A percentile compares a stretch with the other conserved stretches of the same genome.
Conservation (phyloP, 495 filamentous ascomycete species). For the Bombardia bombarda region DNA sequence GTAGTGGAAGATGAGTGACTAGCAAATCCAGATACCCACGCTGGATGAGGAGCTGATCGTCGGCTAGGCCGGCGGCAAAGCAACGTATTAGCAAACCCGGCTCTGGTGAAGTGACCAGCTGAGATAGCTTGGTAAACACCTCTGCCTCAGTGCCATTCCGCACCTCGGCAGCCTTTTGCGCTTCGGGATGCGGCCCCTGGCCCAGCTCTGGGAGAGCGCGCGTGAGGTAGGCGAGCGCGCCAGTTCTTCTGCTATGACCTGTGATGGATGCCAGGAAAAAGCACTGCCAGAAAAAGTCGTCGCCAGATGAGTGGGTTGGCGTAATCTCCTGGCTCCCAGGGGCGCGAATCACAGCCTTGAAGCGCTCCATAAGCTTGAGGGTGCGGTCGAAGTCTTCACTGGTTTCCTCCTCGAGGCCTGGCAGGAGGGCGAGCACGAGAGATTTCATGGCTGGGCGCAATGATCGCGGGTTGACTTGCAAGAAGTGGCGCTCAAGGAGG, state of each 20-base stretch:
- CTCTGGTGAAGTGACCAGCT: slow-evolving; percentile 82
- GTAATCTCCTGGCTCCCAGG: slow-evolving; percentile 37
- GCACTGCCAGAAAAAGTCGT: slow-evolving; percentile 97
- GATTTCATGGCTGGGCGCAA: slow-evolving; percentile 85
- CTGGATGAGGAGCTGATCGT: slow-evolving; percentile 87
- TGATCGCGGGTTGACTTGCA: slow-evolving; percentile 57
- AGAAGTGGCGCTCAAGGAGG: slow-evolving; percentile 72
- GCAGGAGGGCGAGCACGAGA: slow-evolving; percentile 74
- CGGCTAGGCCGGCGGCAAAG: slow-evolving; percentile 81
- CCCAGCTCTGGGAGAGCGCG: slow-evolving; percentile 72
- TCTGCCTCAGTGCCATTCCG: slow-evolving; percentile 18
- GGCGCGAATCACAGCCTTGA: slow-evolving; percentile 59
- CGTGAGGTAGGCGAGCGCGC: slow-evolving; percentile 75
- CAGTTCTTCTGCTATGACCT: slow-evolving; percentile 70
- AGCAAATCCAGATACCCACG: slow-evolving; percentile 89
- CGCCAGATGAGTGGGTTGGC: slow-evolving; percentile 50
- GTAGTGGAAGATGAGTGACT: slow-evolving; percentile 84
- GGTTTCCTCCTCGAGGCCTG: slow-evolving; percentile 90
- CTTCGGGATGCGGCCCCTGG: slow-evolving; percentile 21
- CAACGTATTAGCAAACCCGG: slow-evolving; percentile 84
- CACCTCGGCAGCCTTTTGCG: slow-evolving; percentile 5
- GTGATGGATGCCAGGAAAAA: slow-evolving; percentile 92
- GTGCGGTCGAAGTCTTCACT: slow-evolving; percentile 95
- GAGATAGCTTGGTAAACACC: slow-evolving; percentile 45
- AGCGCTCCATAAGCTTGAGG: slow-evolving; percentile 64